phyloP scores from a whole-genome alignment of 768 basidiomycete genomes.

The Coprinopsis sp. region DNA sequence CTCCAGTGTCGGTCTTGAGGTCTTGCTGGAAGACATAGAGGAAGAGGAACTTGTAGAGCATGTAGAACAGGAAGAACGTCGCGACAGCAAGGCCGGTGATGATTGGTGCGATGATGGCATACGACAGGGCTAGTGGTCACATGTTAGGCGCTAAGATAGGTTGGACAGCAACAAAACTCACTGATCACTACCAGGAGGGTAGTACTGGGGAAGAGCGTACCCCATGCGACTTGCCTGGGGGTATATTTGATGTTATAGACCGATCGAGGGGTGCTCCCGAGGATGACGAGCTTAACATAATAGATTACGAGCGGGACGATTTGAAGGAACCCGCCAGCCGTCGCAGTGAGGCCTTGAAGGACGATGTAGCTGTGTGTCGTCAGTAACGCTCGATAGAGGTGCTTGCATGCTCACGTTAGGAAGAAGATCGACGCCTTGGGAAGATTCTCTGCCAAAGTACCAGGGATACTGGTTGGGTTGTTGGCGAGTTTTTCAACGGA shows the following conservation, averaged over 20 bases:
- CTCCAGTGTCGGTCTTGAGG: constrained; percentile 73
- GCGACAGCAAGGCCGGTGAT: constrained; percentile 85
- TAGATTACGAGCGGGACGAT: constrained; percentile 74
- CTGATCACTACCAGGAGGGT: constrained; percentile 83
- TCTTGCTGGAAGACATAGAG: constrained; percentile 75
- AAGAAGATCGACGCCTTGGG: constrained; percentile 88
- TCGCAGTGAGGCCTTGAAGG: constrained; percentile 75
- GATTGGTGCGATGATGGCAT: constrained; percentile 87
- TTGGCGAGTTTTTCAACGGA: constrained; percentile 59
- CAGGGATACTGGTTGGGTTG: constrained; percentile 67
- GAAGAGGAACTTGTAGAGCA: constrained; percentile 84
- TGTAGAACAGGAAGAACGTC: constrained; percentile 81
- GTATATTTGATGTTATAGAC: constrained; percentile 81
- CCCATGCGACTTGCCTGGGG: constrained; percentile 70
- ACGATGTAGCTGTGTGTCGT: constrained; percentile 54
- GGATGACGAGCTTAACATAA: constrained; percentile 84
- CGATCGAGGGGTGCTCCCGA: constrained; percentile 85
- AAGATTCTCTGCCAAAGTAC: constrained; percentile 68
- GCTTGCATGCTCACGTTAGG: constrained; percentile 54
- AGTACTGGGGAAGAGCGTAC: constrained; percentile 59
- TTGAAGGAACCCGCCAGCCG: constrained; percentile 77
- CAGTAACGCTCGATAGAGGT: not conserved
- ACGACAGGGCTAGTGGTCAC: constrained; percentile 40
- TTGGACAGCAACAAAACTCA: constrained; percentile 30
- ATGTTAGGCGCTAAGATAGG: not conserved